Base-by-base conservation (phyloP, 2,329 filamentous ascomycete genomes). In the Cytospora piceae region DNA sequence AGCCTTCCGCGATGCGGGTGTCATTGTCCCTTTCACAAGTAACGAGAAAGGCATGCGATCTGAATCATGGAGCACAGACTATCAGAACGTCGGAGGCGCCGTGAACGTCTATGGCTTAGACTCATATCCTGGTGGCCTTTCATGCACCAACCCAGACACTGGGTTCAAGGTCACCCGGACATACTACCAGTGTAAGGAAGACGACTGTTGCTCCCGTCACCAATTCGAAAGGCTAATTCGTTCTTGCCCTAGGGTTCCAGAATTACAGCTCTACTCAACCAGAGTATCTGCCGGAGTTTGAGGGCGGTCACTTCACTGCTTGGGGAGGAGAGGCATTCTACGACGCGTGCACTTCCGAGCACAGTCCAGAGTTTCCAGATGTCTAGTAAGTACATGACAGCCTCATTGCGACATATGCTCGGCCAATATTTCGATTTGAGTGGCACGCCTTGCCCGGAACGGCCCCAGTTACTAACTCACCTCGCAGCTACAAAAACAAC, bases 211-310 rank as follows among this genome's bases (percentile, higher is more conserved):
- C 4, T 3, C 24, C 17, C 1, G 17, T 37, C 20, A 27, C 27
- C 20, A 39, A 9, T 9, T 15, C 7, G 5, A 1, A 24, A 12
- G n/a, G 1, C 42, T 20, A 4, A n/a, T 58, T 62, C 27, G 59
- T 24, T 4, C 0, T 31, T 22, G 29, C 27, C 20, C 6, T 31
- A 67, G 66, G 66, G 82, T 87, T 87, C 68, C 77, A 80, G n/a
- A 81, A 83, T 51, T 84, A 84, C 63, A 83, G 83, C 0, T 81
- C 74, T 57, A 84, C 82, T 1, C 84, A 86, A 69, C 84, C 84
- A 1, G 77, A 78, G 56, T 85, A 79, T 64, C 71, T 86, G 0
- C 79, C 83, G 6, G 84, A 85, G 70, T 85, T 86, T 34, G 79
- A 85, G 70, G 82, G 80, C 4, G 83, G 83, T 0, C 84, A 77